Percentiles rank a stretch among this genome's conserved stretches.
Evolutionary conservation across 805 yeast genomes (phyloP).

Genomic region (Teunomyces atbi): DNA sequence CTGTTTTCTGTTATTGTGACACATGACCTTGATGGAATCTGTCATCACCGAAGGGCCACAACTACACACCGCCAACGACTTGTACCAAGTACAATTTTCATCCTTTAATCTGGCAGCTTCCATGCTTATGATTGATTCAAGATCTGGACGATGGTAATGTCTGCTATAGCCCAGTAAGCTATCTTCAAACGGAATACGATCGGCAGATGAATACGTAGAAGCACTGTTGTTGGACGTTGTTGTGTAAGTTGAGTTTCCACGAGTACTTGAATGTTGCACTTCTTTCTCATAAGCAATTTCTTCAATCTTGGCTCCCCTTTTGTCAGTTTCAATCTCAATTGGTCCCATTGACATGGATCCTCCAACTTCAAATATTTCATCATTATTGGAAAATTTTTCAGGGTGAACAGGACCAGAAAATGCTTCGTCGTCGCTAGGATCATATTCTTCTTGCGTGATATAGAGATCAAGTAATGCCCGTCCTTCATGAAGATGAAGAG

Average conservation of each 20-base stretch:
- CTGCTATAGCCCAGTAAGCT: neutral
- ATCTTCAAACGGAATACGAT: neutral
- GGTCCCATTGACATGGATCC: neutral
- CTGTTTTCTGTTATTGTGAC: slow-evolving; percentile 27
- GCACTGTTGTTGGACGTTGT: neutral
- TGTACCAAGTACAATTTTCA: slow-evolving; percentile 8
- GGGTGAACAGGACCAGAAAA: slow-evolving; percentile 3
- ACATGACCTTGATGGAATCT: slow-evolving; percentile 22
- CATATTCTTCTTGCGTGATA: slow-evolving; percentile 22
- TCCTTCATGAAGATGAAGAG: slow-evolving; percentile 21
- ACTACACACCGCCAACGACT: slow-evolving; percentile 35
- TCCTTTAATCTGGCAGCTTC: slow-evolving; percentile 13
- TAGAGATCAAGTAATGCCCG: slow-evolving; percentile 24
- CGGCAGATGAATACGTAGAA: neutral
- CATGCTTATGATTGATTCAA: slow-evolving; percentile 14
- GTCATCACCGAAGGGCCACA: slow-evolving; percentile 43
- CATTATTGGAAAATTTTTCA: neutral
- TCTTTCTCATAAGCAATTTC: neutral
- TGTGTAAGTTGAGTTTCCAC: neutral
- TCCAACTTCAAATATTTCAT: slow-evolving; percentile 4
- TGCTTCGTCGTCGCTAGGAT: neutral
- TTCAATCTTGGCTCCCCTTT: neutral
- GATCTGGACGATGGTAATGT: slow-evolving; percentile 18
- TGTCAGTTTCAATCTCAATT: neutral
- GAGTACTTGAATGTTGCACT: neutral